Conservation (phyloP, 2,329 filamentous ascomycete genomes). For the Diplodia intermedia region DNA sequence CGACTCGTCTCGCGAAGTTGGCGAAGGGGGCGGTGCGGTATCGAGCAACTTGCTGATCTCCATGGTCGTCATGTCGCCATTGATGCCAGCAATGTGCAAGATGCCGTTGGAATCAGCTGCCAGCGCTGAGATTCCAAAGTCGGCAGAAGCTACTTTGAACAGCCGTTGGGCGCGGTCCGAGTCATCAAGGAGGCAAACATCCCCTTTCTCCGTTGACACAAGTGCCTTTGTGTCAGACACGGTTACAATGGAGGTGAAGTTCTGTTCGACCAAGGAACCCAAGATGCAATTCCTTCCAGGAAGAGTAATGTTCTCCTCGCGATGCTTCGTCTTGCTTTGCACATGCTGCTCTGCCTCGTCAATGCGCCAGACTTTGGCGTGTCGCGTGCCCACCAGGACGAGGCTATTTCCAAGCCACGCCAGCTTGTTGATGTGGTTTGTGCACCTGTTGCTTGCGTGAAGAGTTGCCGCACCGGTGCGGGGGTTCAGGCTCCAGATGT, state of each 20-base stretch:
- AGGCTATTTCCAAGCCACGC: conserved; percentile 86
- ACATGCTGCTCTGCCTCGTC: conserved; percentile 72
- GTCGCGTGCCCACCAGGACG: conserved; percentile 85
- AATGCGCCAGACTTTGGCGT: conserved; percentile 91
- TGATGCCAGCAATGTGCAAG: conserved; percentile 73
- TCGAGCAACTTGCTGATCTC: conserved; percentile 46
- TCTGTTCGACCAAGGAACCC: conserved; percentile 79
- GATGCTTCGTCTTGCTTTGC: conserved; percentile 43
- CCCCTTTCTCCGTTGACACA: conserved; percentile 84
- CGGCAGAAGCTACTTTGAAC: conserved; percentile 68
- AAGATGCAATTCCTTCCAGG: conserved; percentile 87
- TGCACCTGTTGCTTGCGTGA: conserved; percentile 90
- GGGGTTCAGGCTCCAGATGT: conserved; percentile 87
- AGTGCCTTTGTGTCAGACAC: conserved; percentile 78
- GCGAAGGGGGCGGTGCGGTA: conserved; percentile 46
- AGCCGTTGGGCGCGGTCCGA: conserved; percentile 74
- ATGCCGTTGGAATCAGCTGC: conserved; percentile 63
- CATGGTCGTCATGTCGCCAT: conserved; percentile 62
- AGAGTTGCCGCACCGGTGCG: conserved; percentile 80
- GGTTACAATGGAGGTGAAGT: conserved; percentile 77
- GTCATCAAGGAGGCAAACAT: conserved; percentile 88
- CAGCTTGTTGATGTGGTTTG: conserved; percentile 83
- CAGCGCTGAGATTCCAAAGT: conserved; percentile 73
- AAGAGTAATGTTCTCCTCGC: conserved; percentile 66
- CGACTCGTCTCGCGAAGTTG: conserved; percentile 44